Evolutionary conservation across 345 rosid genomes (phyloP).

Genomic region (Moricandia arvensis): DNA sequence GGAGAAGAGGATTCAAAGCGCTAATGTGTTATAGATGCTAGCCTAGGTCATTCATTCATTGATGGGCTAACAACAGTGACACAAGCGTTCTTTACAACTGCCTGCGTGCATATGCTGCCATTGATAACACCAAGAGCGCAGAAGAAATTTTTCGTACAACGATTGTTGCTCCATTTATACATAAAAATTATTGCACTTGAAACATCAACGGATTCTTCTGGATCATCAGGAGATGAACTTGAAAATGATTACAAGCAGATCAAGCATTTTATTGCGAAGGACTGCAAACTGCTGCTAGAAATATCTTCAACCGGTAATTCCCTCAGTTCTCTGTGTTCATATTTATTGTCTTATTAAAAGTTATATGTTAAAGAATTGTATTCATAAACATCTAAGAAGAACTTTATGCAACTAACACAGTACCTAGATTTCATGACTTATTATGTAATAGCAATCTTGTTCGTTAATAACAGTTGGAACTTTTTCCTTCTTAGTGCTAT

Average conservation of each 20-base stretch:
- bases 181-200: conserved; percentile 68
- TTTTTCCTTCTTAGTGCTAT: background rate
- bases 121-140: conserved; percentile 70
- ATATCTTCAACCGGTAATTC: conserved; percentile 76
- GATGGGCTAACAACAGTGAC: conserved; percentile 84
- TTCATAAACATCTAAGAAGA: background rate
- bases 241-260: conserved; percentile 75
- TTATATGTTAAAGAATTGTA: too few species aligned
- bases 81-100: conserved; percentile 93
- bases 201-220: conserved; percentile 45
- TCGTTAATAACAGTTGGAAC: background rate
- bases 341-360: background rate
- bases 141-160: conserved; percentile 86
- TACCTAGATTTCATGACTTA: background rate
- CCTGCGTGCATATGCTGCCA: conserved; percentile 92
- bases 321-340: background rate
- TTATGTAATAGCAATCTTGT: background rate
- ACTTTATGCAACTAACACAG: background rate
- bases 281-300: conserved; percentile 82
- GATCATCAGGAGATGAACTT: conserved; percentile 62
- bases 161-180: conserved; percentile 68
- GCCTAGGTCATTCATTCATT: conserved; percentile 92
- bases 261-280: conserved; percentile 59
- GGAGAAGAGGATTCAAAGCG: conserved; percentile 94
- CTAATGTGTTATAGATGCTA: conserved; percentile 82